phyloP scores from a whole-genome alignment of 257 asterid species.

The Eustoma russellianum region DNA sequence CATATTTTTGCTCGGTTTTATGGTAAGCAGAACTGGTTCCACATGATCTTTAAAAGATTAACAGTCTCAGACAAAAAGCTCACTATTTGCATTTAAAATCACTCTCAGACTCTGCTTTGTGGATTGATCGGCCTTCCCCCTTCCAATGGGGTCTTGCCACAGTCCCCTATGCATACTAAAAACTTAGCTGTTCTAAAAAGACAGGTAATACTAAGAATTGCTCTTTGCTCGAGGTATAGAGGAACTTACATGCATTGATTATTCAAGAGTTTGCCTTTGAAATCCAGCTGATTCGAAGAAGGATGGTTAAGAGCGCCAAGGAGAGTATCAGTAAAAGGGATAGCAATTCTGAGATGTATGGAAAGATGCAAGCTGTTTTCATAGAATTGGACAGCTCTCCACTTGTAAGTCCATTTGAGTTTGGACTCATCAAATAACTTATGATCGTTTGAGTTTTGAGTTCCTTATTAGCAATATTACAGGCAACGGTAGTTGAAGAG shows the following conservation, averaged over 20 bases:
- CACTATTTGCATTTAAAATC: background rate
- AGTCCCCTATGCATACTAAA: slow-evolving; percentile 60
- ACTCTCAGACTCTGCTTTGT: slow-evolving; percentile 44
- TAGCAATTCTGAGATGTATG: slow-evolving; percentile 41
- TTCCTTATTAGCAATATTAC: background rate
- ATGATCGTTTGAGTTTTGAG: background rate
- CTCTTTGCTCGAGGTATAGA: too few species aligned
- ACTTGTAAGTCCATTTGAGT: slow-evolving; percentile 18
- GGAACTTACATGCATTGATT: too few species aligned
- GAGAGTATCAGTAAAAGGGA: slow-evolving; percentile 39
- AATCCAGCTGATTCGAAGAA: slow-evolving; percentile 34
- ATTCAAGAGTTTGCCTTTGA: background rate
- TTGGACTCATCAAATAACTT: background rate
- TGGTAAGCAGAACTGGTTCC: slow-evolving; percentile 23
- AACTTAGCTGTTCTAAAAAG: slow-evolving; percentile 42
- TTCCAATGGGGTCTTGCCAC: slow-evolving; percentile 62
- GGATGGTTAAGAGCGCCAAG: slow-evolving; percentile 42
- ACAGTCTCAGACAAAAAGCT: background rate
- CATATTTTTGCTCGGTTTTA: slow-evolving; percentile 43
- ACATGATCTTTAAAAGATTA: background rate
- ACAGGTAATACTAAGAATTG: slow-evolving; percentile 18
- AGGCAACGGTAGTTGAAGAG: slow-evolving; percentile 33
- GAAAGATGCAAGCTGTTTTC: slow-evolving; percentile 49
- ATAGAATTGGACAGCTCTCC: slow-evolving; percentile 41
- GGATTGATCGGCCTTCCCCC: slow-evolving; percentile 59